Percentiles rank a stretch among this genome's conserved stretches.
Conservation (phyloP, 176 grass and related monocot genomes). For the Phyllostachys edulis region DNA sequence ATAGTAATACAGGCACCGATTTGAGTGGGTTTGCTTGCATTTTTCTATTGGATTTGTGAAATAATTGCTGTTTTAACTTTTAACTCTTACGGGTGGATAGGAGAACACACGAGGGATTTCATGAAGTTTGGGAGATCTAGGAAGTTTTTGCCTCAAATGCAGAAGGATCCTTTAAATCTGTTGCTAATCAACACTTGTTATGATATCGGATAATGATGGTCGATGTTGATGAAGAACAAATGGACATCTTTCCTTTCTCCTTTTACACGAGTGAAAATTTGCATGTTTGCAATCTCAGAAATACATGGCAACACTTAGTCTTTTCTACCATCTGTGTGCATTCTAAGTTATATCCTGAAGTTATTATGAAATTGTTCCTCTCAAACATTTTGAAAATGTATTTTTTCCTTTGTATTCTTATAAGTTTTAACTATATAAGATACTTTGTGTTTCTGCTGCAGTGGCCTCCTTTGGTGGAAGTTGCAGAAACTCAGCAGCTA, state of each 20-base stretch:
- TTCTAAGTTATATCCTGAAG: conserved; percentile 16
- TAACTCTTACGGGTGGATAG: neutral
- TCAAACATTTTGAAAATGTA: neutral
- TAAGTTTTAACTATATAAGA: neutral
- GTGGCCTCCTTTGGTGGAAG: conserved; percentile 97
- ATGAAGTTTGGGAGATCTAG: neutral
- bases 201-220: neutral
- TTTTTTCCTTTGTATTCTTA: neutral
- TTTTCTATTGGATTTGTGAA: conserved; percentile 1
- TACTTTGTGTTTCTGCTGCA: conserved; percentile 30
- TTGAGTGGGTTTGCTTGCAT: neutral
- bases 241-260: neutral
- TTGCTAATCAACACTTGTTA: conserved; percentile 4
- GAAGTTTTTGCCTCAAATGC: neutral
- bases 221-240: neutral
- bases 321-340: conserved; percentile 4
- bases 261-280: neutral
- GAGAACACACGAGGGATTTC: neutral
- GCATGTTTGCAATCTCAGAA: neutral
- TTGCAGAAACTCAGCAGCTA: conserved; percentile 75
- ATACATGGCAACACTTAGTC: neutral
- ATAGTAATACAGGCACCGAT: neutral
- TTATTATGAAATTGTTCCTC: conserved; percentile 24
- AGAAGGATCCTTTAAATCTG: neutral
- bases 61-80: neutral